Conservation (phyloP, 2,329 filamentous ascomycete genomes). For the Beauveria australis region DNA sequence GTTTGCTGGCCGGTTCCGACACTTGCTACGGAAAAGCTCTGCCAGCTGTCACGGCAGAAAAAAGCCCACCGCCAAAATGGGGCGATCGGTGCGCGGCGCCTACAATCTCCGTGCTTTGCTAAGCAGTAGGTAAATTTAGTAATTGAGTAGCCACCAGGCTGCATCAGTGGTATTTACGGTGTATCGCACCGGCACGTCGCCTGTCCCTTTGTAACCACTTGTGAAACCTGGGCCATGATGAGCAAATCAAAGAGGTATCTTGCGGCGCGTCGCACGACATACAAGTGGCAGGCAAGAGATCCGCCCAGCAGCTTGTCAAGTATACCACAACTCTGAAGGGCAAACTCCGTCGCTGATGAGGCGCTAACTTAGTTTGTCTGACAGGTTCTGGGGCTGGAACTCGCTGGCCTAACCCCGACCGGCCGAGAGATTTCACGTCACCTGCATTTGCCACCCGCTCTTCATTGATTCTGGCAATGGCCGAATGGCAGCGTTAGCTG, state of each 20-base stretch:
- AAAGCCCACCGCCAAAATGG: slow-evolving; percentile 3
- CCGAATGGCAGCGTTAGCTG: background rate
- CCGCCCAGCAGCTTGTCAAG: background rate
- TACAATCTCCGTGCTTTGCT: slow-evolving; percentile 9
- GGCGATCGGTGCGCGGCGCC: background rate
- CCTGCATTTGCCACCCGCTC: too few relatives aligned
- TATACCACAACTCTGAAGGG: background rate
- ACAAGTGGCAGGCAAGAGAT: background rate
- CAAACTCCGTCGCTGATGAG: background rate
- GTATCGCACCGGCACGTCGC: background rate
- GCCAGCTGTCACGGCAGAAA: slow-evolving; percentile 2
- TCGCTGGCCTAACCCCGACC: background rate
- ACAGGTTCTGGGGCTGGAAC: background rate
- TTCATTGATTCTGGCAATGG: background rate
- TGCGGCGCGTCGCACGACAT: background rate
- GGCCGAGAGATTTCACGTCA: background rate
- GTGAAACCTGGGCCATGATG: background rate
- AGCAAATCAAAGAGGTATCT: background rate
- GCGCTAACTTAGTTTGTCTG: background rate
- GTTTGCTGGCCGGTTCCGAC: background rate
- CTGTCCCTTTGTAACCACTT: background rate
- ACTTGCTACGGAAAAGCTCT: background rate
- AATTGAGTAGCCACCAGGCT: too few relatives aligned
- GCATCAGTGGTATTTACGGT: too few relatives aligned
- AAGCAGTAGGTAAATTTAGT: background rate